These are phyloP conservation scores for Oldenlandia corymbosa DNA, from an alignment of 257 asterid genomes.

Conservation along the genomic window DNA sequence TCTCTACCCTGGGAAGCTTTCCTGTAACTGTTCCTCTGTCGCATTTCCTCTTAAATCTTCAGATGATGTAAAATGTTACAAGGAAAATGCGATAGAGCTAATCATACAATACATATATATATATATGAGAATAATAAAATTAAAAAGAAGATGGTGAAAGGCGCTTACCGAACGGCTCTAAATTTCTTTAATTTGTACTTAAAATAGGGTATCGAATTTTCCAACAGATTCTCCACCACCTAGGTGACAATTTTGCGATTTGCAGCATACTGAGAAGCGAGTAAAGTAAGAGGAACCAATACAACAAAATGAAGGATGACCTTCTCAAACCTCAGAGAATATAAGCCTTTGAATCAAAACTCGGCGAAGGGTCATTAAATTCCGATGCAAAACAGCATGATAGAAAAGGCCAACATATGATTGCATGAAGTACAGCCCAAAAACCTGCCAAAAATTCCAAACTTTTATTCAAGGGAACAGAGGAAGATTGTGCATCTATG, in stretches of 20 bases:
- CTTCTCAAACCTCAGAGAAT: slow-evolving; percentile 60
- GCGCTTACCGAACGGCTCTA: slow-evolving; percentile 57
- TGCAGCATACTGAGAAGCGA: not conserved
- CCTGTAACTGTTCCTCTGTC: slow-evolving; percentile 39
- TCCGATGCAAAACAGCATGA: slow-evolving; percentile 89
- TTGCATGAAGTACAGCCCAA: slow-evolving; percentile 96
- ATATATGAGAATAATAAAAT: not conserved
- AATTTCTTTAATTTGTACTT: slow-evolving; percentile 79
- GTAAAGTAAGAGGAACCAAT: not conserved
- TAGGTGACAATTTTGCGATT: slow-evolving; percentile 25
- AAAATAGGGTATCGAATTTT: slow-evolving; percentile 74
- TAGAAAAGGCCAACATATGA: slow-evolving; percentile 88
- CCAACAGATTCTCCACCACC: slow-evolving; percentile 87
- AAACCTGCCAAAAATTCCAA: slow-evolving; percentile 49
- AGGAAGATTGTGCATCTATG: not conserved
- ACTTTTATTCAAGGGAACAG: not conserved
- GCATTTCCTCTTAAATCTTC: slow-evolving; percentile 62
- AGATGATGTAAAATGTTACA: slow-evolving; percentile 13
- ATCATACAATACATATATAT: not conserved
- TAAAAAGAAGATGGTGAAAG: slow-evolving; percentile 11
- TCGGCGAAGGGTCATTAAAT: slow-evolving; percentile 80
- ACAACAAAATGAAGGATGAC: not conserved
- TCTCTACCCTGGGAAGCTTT: slow-evolving; percentile 74
- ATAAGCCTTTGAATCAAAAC: slow-evolving; percentile 82
- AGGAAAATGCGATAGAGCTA: not conserved